Conservation (phyloP, 495 filamentous ascomycete species). For the Talaromyces adpressus region DNA sequence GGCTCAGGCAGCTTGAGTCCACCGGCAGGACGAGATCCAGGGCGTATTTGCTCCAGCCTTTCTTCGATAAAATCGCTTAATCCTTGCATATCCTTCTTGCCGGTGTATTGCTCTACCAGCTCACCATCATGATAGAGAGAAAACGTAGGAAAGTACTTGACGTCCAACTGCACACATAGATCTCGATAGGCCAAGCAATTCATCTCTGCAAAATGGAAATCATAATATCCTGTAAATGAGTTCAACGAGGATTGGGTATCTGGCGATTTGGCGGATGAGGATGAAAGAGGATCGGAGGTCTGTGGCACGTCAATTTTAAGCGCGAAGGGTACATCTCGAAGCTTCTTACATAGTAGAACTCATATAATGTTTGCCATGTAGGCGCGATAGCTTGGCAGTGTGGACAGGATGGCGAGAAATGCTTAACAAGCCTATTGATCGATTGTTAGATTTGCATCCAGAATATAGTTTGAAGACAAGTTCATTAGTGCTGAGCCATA, state of each 20-base stretch:
- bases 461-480: neutral
- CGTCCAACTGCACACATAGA: slow-evolving; percentile 57
- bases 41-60: slow-evolving; percentile 66
- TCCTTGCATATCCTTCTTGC: slow-evolving; percentile 50
- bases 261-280: slow-evolving; percentile 32
- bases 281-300: slow-evolving; percentile 67
- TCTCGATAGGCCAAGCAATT: slow-evolving; percentile 79
- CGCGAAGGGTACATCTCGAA: neutral
- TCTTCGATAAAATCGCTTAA: slow-evolving; percentile 69
- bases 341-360: slow-evolving; percentile 71
- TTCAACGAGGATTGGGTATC: slow-evolving; percentile 47
- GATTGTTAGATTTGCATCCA: neutral
- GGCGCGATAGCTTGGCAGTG: slow-evolving; percentile 81
- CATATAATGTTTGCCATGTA: slow-evolving; percentile 86
- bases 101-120: slow-evolving; percentile 50
- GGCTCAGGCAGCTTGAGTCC: slow-evolving; percentile 56
- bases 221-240: slow-evolving; percentile 66
- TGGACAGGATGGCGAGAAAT: slow-evolving; percentile 67
- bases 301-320: slow-evolving; percentile 20
- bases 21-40: slow-evolving; percentile 64
- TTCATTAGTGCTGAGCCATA: slow-evolving; percentile 16
- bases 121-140: slow-evolving; percentile 79
- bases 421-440: slow-evolving; percentile 59
- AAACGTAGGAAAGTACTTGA: slow-evolving; percentile 66
- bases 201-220: slow-evolving; percentile 80